Evolutionary conservation across 306 rosid species (phyloP).

Genomic region (Vigna nakashimae): DNA sequence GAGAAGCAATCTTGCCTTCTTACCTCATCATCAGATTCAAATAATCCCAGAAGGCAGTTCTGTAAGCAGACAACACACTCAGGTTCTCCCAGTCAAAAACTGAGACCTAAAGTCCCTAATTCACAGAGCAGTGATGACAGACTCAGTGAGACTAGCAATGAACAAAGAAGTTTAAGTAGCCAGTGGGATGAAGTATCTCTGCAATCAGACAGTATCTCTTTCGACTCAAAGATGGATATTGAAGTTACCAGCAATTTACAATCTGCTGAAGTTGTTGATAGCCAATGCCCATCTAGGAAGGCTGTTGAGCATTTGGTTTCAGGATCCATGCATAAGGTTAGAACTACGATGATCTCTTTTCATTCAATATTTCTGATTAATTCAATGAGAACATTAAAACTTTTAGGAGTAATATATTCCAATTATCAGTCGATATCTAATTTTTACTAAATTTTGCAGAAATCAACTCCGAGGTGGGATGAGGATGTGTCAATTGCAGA

Average conservation of each 20-base stretch:
- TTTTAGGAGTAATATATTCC: background rate
- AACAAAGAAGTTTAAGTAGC: slow-evolving; percentile 59
- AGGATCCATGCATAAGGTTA: slow-evolving; percentile 56
- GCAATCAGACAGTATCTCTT: slow-evolving; percentile 50
- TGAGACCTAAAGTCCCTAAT: slow-evolving; percentile 53
- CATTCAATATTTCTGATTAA: background rate
- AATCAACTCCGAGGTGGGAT: slow-evolving; percentile 48
- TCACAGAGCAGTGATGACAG: slow-evolving; percentile 60
- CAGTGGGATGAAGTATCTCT: slow-evolving; percentile 63
- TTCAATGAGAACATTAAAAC: background rate
- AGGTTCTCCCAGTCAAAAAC: slow-evolving; percentile 55
- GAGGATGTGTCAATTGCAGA: slow-evolving; percentile 58
- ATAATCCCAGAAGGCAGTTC: slow-evolving; percentile 61
- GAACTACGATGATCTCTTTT: slow-evolving; percentile 40
- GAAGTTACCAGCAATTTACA: slow-evolving; percentile 57
- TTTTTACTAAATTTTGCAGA: slow-evolving; percentile 50
- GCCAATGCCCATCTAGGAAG: slow-evolving; percentile 51
- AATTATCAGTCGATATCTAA: slow-evolving; percentile 10
- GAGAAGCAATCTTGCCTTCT: slow-evolving; percentile 67
- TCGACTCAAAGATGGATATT: slow-evolving; percentile 51
- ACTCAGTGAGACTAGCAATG: slow-evolving; percentile 68
- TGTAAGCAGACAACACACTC: slow-evolving; percentile 55
- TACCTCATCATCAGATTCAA: slow-evolving; percentile 61
- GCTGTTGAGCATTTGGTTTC: slow-evolving; percentile 51
- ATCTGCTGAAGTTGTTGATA: slow-evolving; percentile 47